Percentiles rank a stretch among this genome's conserved stretches.
phyloP scores from a whole-genome alignment of 352 stramenopile genomes.

The Pythium monospermum region DNA sequence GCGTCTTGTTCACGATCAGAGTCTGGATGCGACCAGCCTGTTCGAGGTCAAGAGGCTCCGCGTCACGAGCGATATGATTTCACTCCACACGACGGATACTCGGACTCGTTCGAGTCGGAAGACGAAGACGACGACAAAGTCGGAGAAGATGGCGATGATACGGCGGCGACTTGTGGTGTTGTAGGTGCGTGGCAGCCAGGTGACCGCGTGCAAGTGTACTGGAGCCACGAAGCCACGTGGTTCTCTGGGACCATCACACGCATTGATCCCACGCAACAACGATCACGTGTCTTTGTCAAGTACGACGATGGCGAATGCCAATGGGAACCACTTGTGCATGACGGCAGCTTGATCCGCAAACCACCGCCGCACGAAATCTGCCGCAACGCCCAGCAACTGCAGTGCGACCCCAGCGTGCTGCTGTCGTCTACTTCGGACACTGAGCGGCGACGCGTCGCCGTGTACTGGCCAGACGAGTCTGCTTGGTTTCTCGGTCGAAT shows the following conservation, averaged over 20 bases:
- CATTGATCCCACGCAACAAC: conserved; percentile 5
- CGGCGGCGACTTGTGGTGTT: too few relatives aligned
- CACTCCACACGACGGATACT: conserved; percentile 58
- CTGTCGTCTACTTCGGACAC: too few relatives aligned
- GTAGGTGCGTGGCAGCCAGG: conserved; percentile 8
- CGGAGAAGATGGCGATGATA: not conserved
- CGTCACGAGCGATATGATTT: too few relatives aligned
- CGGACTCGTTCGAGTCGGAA: conserved; percentile 40
- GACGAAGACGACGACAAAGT: conserved; percentile 2
- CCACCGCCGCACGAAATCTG: not conserved
- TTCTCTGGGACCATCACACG: conserved; percentile 28
- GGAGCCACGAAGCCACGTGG: conserved; percentile 39
- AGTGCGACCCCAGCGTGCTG: too few relatives aligned
- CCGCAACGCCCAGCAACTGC: conserved; percentile 32
- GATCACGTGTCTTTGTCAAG: conserved; percentile 24
- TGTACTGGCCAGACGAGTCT: conserved; percentile 36
- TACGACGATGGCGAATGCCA: conserved; percentile 48
- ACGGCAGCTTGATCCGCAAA: conserved; percentile 6
- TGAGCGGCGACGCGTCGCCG: conserved; percentile 22
- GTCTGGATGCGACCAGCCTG: too few relatives aligned
- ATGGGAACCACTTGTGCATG: too few relatives aligned
- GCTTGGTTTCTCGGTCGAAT: conserved; percentile 43
- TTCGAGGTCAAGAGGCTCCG: too few relatives aligned
- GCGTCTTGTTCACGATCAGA: too few relatives aligned
- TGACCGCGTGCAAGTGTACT: conserved; percentile 40